These are phyloP conservation scores for Bathelium albidoporum DNA, from an alignment of 495 filamentous ascomycete species.

Conservation along the genomic window DNA sequence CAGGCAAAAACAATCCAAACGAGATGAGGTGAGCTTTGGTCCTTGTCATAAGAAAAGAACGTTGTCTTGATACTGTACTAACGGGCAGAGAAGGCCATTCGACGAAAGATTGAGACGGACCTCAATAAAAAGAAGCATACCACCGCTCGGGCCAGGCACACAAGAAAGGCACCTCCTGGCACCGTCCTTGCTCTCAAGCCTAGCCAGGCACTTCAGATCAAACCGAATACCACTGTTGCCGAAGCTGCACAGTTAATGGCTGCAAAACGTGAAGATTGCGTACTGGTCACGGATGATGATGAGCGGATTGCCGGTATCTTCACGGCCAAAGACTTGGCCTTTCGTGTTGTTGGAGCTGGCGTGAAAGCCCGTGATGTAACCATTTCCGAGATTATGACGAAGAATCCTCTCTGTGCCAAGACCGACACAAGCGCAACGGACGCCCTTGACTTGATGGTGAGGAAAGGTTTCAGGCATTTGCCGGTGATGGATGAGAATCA, in stretches of 20 bases:
- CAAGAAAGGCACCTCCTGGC: slow-evolving; percentile 88
- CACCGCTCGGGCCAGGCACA: slow-evolving; percentile 62
- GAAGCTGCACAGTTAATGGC: slow-evolving; percentile 99
- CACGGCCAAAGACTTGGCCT: slow-evolving; percentile 96
- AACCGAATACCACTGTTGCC: slow-evolving; percentile 85
- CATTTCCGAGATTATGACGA: slow-evolving; percentile 98
- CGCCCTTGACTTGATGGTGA: slow-evolving; percentile 93
- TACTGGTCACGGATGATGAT: slow-evolving; percentile 97
- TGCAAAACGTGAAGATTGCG: slow-evolving; percentile 95
- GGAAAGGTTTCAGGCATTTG: slow-evolving; percentile 93
- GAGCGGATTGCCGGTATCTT: slow-evolving; percentile 97
- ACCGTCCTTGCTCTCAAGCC: slow-evolving; percentile 92
- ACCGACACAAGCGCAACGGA: slow-evolving; percentile 98
- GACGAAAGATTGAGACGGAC: slow-evolving; percentile 90
- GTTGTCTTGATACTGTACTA: slow-evolving; percentile 13
- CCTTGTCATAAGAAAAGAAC: not conserved
- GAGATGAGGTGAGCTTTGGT: slow-evolving; percentile 78
- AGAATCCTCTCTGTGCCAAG: slow-evolving; percentile 92
- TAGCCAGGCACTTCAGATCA: slow-evolving; percentile 94
- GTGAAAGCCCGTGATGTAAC: slow-evolving; percentile 81
- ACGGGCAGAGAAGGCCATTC: slow-evolving; percentile 64
- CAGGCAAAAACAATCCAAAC: slow-evolving; percentile 87
- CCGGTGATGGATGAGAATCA: slow-evolving; percentile 99
- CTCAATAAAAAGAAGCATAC: slow-evolving; percentile 92
- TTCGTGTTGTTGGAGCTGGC: slow-evolving; percentile 90